These are phyloP conservation scores for Aspergillus novoparasiticus DNA, from an alignment of 2,329 filamentous ascomycete genomes.

Conservation along the genomic window DNA sequence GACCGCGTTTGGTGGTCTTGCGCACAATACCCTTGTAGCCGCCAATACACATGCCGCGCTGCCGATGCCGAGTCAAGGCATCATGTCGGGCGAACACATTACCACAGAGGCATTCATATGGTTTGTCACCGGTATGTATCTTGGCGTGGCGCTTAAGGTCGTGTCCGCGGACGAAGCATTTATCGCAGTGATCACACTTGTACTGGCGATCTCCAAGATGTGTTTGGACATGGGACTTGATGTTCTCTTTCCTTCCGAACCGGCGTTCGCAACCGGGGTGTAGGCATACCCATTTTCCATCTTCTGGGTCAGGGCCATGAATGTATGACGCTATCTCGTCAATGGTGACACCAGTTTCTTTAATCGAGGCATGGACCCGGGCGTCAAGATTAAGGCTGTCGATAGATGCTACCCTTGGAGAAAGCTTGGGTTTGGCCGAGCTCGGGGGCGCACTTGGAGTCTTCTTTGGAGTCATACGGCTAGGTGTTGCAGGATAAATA, in stretches of 20 bases:
- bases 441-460: conserved; percentile 20
- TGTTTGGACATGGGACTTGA: conserved; percentile 97
- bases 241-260: conserved; percentile 98
- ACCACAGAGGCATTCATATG: conserved; percentile 90
- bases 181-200: conserved; percentile 87
- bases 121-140: conserved; percentile 95
- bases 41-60: conserved; percentile 94
- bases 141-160: conserved; percentile 97
- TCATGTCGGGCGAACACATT: conserved; percentile 95
- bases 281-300: conserved; percentile 78
- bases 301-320: conserved; percentile 68
- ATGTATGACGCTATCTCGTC: conserved; percentile 82
- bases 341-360: conserved; percentile 80
- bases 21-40: conserved; percentile 81
- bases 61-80: conserved; percentile 88
- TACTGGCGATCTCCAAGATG: conserved; percentile 96
- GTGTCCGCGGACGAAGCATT: conserved; percentile 95
- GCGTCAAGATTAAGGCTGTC: conserved; percentile 55
- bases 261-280: conserved; percentile 79
- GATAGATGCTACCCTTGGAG: conserved; percentile 48
- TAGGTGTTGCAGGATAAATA: conserved; percentile 32
- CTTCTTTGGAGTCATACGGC: conserved; percentile 24
- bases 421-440: conserved; percentile 39
- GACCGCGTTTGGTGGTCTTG: conserved; percentile 67
- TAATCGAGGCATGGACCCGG: conserved; percentile 63